These are phyloP conservation scores for Micractinium sp. DNA, from an alignment of 139 green algal genomes.

Conservation along the genomic window DNA sequence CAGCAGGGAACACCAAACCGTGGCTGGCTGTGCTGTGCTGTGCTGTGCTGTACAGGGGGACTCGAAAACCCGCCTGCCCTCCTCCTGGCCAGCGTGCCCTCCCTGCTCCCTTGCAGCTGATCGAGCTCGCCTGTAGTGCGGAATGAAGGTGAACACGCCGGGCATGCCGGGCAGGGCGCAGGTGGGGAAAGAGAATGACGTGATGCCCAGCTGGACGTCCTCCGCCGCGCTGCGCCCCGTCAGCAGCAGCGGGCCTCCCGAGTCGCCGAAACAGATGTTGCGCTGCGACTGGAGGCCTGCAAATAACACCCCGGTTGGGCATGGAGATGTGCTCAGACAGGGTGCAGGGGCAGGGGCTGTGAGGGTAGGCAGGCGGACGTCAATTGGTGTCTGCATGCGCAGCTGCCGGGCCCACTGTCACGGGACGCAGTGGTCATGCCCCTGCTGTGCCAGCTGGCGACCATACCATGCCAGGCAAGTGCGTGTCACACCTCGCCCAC, in stretches of 20 bases:
- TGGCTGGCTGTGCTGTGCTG: neutral
- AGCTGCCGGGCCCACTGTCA: neutral
- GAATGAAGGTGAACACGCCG: conserved; percentile 22
- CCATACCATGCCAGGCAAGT: no score
- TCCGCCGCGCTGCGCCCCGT: neutral
- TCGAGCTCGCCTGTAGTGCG: conserved; percentile 3
- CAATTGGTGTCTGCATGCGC: neutral
- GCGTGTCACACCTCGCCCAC: neutral
- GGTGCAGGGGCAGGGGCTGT: neutral
- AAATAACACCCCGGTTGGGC: no score
- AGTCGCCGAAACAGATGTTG: conserved; percentile 34
- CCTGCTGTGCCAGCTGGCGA: no score
- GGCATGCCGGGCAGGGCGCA: conserved; percentile 33
- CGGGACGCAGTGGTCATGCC: no score
- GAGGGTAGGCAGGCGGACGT: neutral
- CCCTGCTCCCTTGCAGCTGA: neutral
- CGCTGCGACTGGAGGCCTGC: conserved; percentile 9
- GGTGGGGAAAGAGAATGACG: conserved; percentile 20
- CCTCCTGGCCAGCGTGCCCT: no score
- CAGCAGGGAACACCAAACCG: neutral
- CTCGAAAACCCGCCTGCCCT: no score
- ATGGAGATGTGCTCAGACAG: neutral
- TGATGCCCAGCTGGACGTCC: conserved; percentile 30
- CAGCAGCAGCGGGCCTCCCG: conserved; percentile 23
- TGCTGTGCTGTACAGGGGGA: no score